Conservation (phyloP, 495 filamentous ascomycete species). For the Podospora tetraspora region DNA sequence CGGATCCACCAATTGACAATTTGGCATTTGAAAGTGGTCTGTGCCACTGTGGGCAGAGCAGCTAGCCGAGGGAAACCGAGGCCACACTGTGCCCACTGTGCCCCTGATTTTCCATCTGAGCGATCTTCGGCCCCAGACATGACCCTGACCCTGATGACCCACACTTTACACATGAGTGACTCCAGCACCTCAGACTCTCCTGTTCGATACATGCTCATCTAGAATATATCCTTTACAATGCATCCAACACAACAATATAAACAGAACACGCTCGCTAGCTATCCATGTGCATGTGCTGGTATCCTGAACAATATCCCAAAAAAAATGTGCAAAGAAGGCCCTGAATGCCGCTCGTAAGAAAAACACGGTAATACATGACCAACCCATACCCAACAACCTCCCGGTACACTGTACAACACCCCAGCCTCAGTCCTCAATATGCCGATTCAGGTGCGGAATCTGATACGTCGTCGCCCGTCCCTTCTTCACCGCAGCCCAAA, state of each 20-base stretch:
- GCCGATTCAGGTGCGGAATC: conserved; percentile 41
- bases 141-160: no score
- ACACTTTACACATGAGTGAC: no score
- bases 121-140: neutral
- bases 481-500: conserved; percentile 39
- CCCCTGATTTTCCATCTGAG: neutral
- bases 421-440: conserved; percentile 6
- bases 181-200: no score
- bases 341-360: neutral
- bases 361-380: neutral
- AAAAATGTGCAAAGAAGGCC: neutral
- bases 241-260: neutral
- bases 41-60: conserved; percentile 16
- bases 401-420: no score
- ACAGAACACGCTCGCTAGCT: neutral
- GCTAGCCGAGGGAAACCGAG: conserved; percentile 24
- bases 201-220: no score
- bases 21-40: conserved; percentile 26
- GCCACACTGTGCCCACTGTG: neutral
- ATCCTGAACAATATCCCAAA: neutral
- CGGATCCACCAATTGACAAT: conserved; percentile 20
- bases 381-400: neutral
- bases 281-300: neutral
- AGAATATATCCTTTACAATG: no score
- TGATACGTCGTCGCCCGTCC: conserved; percentile 31